These are phyloP conservation scores for Prunus fruticosa DNA, from an alignment of 306 rosid species.

Conservation along the genomic window DNA sequence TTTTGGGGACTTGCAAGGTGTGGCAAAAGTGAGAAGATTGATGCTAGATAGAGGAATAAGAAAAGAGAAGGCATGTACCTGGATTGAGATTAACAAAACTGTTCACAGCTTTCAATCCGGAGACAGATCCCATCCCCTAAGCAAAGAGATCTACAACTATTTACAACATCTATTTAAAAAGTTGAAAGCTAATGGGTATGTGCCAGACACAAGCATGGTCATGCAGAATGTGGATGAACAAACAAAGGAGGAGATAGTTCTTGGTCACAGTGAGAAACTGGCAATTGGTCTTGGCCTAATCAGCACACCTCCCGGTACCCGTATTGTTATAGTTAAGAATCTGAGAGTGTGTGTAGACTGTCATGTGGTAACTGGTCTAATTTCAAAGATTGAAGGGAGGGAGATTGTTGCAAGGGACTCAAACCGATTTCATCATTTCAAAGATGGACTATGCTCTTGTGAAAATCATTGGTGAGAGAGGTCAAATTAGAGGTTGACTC, in stretches of 20 bases:
- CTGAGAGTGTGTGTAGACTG: constrained; percentile 26
- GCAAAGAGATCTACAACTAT: constrained; percentile 18
- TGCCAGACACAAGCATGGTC: constrained; percentile 29
- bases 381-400: constrained; percentile 29
- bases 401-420: constrained; percentile 28
- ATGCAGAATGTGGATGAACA: constrained; percentile 25
- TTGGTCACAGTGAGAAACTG: constrained; percentile 26
- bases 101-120: constrained; percentile 29
- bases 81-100: constrained; percentile 30
- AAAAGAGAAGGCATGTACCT: constrained; percentile 28
- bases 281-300: constrained; percentile 26
- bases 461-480: constrained; percentile 25
- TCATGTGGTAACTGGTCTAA: constrained; percentile 6
- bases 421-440: constrained; percentile 29
- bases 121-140: constrained; percentile 26
- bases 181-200: constrained; percentile 22
- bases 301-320: constrained; percentile 2
- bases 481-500: background rate
- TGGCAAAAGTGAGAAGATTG: constrained; percentile 27
- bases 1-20: constrained; percentile 26
- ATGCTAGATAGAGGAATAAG: constrained; percentile 21
- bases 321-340: constrained; percentile 24
- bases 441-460: constrained; percentile 27
- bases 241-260: constrained; percentile 20
- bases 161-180: constrained; percentile 13